Evolutionary conservation across 2,329 filamentous ascomycete genomes (phyloP).

Genomic region (Aspergillus sp.): DNA sequence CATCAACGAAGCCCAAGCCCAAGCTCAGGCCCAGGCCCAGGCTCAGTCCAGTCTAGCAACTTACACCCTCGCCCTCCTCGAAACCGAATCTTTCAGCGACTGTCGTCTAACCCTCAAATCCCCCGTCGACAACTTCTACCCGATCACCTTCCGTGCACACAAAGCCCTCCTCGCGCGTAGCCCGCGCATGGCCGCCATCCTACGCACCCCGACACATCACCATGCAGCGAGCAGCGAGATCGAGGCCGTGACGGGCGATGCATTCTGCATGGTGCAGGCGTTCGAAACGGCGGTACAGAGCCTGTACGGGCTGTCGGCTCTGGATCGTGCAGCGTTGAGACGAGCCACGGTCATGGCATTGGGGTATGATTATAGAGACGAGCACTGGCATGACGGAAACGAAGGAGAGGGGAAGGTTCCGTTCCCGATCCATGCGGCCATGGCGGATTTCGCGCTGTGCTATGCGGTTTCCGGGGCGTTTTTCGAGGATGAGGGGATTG

Average conservation of each 20-base stretch:
- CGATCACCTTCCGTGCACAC: conserved; percentile 14
- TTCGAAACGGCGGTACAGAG: conserved; percentile 20
- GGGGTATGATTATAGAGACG: conserved; percentile 5
- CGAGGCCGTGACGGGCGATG: conserved; percentile 10
- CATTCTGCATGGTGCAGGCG: conserved; percentile 16
- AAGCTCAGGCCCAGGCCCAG: too few species aligned
- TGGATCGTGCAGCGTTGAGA: conserved; percentile 10
- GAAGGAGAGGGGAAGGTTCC: too few species aligned
- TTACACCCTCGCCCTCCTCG: conserved; percentile 10
- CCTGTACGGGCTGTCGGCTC: conserved; percentile 19
- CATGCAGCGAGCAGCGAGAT: conserved; percentile 4
- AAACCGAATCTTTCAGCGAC: conserved; percentile 13
- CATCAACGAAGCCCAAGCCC: too few species aligned
- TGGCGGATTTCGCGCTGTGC: conserved; percentile 23
- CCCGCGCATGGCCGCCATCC: conserved; percentile 11
- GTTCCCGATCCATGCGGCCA: conserved; percentile 3
- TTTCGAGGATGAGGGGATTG: conserved; percentile 15
- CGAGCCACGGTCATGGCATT: conserved; percentile 7
- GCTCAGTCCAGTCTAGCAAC: conserved; percentile 1
- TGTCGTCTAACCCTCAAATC: conserved; percentile 15
- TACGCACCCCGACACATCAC: conserved; percentile 7
- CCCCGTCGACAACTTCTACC: conserved; percentile 8
- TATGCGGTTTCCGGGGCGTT: conserved; percentile 26
- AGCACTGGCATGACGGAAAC: neutral
- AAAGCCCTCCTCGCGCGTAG: conserved; percentile 18